Percentiles rank a stretch among this genome's conserved stretches.
phyloP scores from a whole-genome alignment of 352 stramenopile genomes.

The Globisporangium cylindrosporum region DNA sequence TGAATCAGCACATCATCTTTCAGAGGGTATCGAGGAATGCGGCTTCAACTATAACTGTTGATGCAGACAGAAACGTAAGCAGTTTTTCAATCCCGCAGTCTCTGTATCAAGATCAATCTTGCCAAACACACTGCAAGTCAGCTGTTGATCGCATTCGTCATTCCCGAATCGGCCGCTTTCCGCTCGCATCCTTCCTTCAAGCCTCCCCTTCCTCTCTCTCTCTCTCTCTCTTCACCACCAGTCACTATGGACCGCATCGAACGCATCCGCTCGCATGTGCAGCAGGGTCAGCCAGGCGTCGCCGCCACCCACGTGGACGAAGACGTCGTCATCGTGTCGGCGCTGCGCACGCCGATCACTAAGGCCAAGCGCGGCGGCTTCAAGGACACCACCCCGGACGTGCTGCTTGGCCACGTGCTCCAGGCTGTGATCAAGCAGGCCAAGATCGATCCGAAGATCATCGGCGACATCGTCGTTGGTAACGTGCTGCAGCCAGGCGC shows the following conservation, averaged over 20 bases:
- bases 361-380: slow-evolving; percentile 87
- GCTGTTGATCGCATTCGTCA: neutral
- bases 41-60: neutral
- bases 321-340: slow-evolving; percentile 84
- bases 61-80: slow-evolving; percentile 2
- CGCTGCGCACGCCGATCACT: slow-evolving; percentile 82
- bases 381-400: slow-evolving; percentile 91
- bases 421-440: slow-evolving; percentile 78
- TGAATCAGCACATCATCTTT: neutral
- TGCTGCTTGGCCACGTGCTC: slow-evolving; percentile 85
- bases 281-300: slow-evolving; percentile 24
- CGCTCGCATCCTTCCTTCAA: slow-evolving; percentile 2
- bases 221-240: neutral
- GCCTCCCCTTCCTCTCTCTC: neutral
- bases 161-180: slow-evolving; percentile 9
- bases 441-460: slow-evolving; percentile 71
- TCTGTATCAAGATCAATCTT: neutral
- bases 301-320: slow-evolving; percentile 36
- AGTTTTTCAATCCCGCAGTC: neutral
- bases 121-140: too few relatives aligned
- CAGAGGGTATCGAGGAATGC: too few relatives aligned
- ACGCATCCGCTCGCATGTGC: slow-evolving; percentile 67
- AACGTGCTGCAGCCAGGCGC: slow-evolving; percentile 86
- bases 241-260: slow-evolving; percentile 67
- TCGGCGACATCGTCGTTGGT: slow-evolving; percentile 82